Evolutionary conservation across 192 early-diverging fungal genomes (phyloP), one percentile per base, ranked within the genome.

Genomic region (Phycomyces nitens): DNA sequence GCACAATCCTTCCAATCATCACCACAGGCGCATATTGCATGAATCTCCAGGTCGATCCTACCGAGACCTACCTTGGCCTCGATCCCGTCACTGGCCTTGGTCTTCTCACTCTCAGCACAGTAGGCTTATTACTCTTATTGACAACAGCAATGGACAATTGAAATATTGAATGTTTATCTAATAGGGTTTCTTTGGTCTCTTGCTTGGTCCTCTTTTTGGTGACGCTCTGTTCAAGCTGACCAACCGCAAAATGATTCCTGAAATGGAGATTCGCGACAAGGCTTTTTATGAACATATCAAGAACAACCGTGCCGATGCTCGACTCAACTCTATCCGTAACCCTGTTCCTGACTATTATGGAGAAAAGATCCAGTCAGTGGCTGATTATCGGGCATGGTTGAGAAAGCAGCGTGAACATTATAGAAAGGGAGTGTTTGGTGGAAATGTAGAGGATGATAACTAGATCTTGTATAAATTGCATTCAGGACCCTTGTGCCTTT

Each of bases 331-430:
- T 9, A 73, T 87, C 8, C 78, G 82, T 57, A 89, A 92, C 72
- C 89, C 88, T 56, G 79, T 93, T 62, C 93, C 93, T 16, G 92
- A 95, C 78, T 96, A 88, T 71, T 96, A 95, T 65, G 93, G 91
- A 43, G 93, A 97, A 65, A 94, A 92, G 69, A 92, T 97, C 76
- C 85, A 86, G 57, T 90, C 88, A 44, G 84, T 97, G 27, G 47
- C 62, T 8, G 91, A 84, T 51, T 97, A 97, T 70, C 83, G 93
- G 44, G 71, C 74, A 38, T 97, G 95, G 95, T 78, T 95, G 41
- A 76, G 89, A 66, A 94, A 93, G 72, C 95, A 97, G 79, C 75
- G 88, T 56, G 88, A 89, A 54, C 87, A 86, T 67, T 76, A 83
- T 56, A 78, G 84, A 47, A 89, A 90, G 70, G 84, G 85, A 34